Percentiles rank a stretch among this genome's conserved stretches.
These are phyloP conservation scores for Pseudogymnoascus destructans DNA, from an alignment of 2,329 filamentous ascomycete species.

Conservation along the genomic window DNA sequence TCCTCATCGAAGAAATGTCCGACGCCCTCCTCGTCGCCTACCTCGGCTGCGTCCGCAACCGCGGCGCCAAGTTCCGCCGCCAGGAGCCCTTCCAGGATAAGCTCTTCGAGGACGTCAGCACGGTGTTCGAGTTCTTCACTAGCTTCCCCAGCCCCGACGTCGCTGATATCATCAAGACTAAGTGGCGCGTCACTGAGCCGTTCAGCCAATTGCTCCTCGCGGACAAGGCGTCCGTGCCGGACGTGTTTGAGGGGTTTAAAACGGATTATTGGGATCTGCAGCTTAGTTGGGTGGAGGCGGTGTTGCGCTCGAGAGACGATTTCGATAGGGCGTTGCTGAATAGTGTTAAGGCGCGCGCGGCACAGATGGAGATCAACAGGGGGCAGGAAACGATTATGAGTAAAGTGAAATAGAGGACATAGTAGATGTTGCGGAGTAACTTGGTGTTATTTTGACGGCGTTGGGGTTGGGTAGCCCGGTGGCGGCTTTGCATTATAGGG, in stretches of 20 bases:
- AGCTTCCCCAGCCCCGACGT: conserved; percentile 52
- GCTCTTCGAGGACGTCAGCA: conserved; percentile 82
- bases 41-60: conserved; percentile 73
- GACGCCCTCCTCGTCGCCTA: conserved; percentile 85
- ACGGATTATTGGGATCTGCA: conserved; percentile 83
- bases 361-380: conserved; percentile 66
- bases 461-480: not conserved
- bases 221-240: conserved; percentile 58
- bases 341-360: conserved; percentile 76
- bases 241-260: conserved; percentile 77
- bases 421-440: not conserved
- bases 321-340: conserved; percentile 87
- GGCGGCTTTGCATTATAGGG: not conserved
- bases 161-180: conserved; percentile 65
- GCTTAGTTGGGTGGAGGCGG: conserved; percentile 89
- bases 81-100: conserved; percentile 82
- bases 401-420: conserved; percentile 54
- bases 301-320: conserved; percentile 75
- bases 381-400: conserved; percentile 90
- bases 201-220: conserved; percentile 70
- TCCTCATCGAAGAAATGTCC: conserved; percentile 84
- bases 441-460: not conserved
- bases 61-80: conserved; percentile 75
- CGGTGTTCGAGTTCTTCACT: conserved; percentile 81
- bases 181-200: conserved; percentile 81